Percentiles rank a stretch among this genome's conserved stretches.
Evolutionary conservation across 73 alveolate genomes (phyloP).

Genomic region (Symbiodinium pilosum): DNA sequence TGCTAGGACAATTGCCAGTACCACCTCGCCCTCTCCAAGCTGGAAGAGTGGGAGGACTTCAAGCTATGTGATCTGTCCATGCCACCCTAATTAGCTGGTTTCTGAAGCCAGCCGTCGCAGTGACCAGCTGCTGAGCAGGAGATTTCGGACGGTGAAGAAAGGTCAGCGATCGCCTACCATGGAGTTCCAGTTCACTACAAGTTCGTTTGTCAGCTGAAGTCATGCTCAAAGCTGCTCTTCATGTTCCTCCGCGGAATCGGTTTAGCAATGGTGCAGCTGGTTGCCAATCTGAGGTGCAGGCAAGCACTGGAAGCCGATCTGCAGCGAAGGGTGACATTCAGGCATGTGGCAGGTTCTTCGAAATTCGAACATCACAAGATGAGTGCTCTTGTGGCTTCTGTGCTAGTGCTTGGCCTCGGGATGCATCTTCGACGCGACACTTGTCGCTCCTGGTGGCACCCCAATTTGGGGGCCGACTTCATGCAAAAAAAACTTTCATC

Average conservation of each 20-base stretch:
- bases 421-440: conserved; percentile 51
- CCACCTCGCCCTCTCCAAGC: conserved; percentile 32
- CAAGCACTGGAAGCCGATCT: not conserved
- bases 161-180: conserved; percentile 41
- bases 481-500: not conserved
- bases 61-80: too few relatives aligned
- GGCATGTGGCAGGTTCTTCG: not conserved
- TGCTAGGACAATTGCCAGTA: conserved; percentile 34
- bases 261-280: not conserved
- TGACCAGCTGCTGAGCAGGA: conserved; percentile 8
- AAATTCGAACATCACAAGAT: not conserved
- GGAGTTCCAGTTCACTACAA: conserved; percentile 67
- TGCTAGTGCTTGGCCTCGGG: conserved; percentile 81
- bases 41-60: conserved; percentile 62
- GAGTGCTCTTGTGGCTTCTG: not conserved
- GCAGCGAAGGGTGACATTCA: conserved; percentile 23
- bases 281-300: conserved; percentile 21
- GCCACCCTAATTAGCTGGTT: too few relatives aligned
- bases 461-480: too few relatives aligned
- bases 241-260: not conserved
- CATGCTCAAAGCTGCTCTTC: not conserved
- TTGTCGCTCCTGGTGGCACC: conserved; percentile 8
- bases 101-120: not conserved
- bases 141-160: conserved; percentile 36
- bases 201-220: not conserved